These are phyloP conservation scores for Tricholoma flavovirens DNA, from an alignment of 768 basidiomycete genomes.

Conservation along the genomic window DNA sequence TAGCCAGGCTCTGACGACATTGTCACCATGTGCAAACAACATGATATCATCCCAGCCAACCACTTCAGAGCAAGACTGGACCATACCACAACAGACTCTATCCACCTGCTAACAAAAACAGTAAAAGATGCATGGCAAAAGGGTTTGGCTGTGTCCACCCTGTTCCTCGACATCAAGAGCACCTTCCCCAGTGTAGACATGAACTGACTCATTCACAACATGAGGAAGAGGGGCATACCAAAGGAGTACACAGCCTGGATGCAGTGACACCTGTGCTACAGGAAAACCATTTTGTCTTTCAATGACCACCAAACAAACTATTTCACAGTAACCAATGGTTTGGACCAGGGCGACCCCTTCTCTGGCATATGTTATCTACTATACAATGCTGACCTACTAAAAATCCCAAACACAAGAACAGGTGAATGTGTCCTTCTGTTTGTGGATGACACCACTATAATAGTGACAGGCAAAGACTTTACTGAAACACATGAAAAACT, in stretches of 20 bases:
- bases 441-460: slow-evolving; percentile 1
- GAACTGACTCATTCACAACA: neutral
- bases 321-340: slow-evolving; percentile 8
- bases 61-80: no score
- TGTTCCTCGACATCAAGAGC: slow-evolving; percentile 26
- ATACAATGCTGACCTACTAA: slow-evolving; percentile 21
- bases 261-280: neutral
- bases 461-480: neutral
- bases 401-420: neutral
- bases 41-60: no score
- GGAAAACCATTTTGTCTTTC: neutral
- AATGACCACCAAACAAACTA: neutral
- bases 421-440: slow-evolving; percentile 10
- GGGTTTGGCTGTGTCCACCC: slow-evolving; percentile 16
- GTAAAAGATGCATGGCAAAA: slow-evolving; percentile 31
- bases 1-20: neutral
- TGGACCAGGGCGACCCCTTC: slow-evolving; percentile 19
- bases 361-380: slow-evolving; percentile 21
- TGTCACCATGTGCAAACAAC: neutral
- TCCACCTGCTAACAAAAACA: slow-evolving; percentile 13
- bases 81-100: no score
- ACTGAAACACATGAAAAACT: slow-evolving; percentile 3
- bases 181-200: neutral
- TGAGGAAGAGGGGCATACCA: slow-evolving; percentile 8
- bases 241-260: neutral